Percentiles rank a stretch among this genome's conserved stretches.
Evolutionary conservation across 257 asterid genomes (phyloP).

Genomic region (Petrea volubilis): DNA sequence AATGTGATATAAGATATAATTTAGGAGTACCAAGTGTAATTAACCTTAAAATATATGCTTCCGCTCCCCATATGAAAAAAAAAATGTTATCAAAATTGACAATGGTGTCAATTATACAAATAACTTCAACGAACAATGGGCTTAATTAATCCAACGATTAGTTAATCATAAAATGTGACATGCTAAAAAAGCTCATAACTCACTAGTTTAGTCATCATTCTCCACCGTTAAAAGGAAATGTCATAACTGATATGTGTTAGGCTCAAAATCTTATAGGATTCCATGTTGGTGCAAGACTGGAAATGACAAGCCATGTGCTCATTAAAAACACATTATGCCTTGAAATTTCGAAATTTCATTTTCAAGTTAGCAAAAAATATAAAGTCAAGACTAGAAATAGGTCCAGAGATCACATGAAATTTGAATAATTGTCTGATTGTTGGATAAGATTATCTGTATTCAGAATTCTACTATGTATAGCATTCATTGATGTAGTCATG

Average conservation of each 20-base stretch:
- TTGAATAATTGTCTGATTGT: not conserved
- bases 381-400: constrained; percentile 19
- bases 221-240: not conserved
- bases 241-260: not conserved
- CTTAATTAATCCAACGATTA: not conserved
- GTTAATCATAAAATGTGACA: not conserved
- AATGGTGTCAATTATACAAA: too few species aligned
- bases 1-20: too few species aligned
- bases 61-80: too few species aligned
- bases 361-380: constrained; percentile 12
- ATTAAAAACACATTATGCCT: not conserved
- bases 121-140: too few species aligned
- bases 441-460: not conserved
- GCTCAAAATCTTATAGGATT: constrained; percentile 11
- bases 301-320: constrained; percentile 23
- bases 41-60: too few species aligned
- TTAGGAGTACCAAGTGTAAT: too few species aligned
- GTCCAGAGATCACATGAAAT: constrained; percentile 8
- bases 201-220: not conserved
- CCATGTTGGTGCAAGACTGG: constrained; percentile 22
- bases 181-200: not conserved
- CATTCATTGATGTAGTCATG: not conserved
- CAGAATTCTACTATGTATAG: not conserved
- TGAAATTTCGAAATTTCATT: constrained; percentile 8
- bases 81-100: too few species aligned